Percentiles rank a stretch among this genome's conserved stretches.
These are phyloP conservation scores for Escovopsis sp. DNA, from an alignment of 2,329 filamentous ascomycete species.

Conservation along the genomic window DNA sequence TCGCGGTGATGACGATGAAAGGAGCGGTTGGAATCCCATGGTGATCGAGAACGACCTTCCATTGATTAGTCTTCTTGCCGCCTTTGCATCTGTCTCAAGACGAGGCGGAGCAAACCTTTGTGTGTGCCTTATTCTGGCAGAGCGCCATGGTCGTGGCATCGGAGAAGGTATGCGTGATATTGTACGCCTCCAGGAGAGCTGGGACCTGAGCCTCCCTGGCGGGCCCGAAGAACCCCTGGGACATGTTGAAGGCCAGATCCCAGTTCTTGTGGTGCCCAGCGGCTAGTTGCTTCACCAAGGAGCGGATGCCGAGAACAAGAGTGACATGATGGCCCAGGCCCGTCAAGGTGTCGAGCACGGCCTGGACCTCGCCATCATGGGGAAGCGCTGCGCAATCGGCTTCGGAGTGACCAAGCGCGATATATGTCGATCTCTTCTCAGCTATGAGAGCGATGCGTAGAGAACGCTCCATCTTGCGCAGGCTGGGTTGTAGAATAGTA, in stretches of 20 bases:
- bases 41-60: constrained; percentile 3
- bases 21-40: constrained; percentile 3
- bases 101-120: constrained; percentile 1
- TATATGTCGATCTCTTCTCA: constrained; percentile 2
- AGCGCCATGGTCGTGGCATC: constrained; percentile 4
- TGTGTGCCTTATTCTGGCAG: constrained; percentile 4
- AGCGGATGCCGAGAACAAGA: constrained; percentile 1
- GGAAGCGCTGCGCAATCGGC: constrained; percentile 3
- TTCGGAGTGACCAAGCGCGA: constrained; percentile 2
- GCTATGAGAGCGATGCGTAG: constrained; percentile 2
- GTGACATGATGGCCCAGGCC: constrained; percentile 3
- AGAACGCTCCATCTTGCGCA: background rate
- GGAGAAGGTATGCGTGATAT: constrained; percentile 2
- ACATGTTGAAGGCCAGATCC: constrained; percentile 5
- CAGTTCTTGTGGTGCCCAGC: constrained; percentile 1
- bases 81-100: too few relatives aligned
- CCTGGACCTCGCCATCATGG: constrained; percentile 3
- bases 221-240: constrained; percentile 2
- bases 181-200: constrained; percentile 3
- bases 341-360: constrained; percentile 1
- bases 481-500: too few relatives aligned
- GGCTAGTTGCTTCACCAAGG: constrained; percentile 1
- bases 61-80: background rate
- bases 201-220: constrained; percentile 4
- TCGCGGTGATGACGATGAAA: constrained; percentile 1